phyloP scores from a whole-genome alignment of 345 rosid species.

The Leavenworthia alabamica region DNA sequence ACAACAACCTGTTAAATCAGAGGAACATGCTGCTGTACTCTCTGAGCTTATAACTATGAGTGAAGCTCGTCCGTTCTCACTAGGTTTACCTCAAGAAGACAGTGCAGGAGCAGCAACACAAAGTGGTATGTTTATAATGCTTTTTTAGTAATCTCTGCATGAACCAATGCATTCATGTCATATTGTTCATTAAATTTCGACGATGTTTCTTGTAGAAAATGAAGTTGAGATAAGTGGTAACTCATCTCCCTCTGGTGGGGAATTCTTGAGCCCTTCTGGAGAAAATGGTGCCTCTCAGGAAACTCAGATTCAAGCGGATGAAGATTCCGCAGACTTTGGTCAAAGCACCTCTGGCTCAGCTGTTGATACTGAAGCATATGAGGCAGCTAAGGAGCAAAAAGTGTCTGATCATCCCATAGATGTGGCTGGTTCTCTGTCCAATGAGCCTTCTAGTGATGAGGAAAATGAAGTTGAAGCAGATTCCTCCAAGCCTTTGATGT shows the following conservation, averaged over 20 bases:
- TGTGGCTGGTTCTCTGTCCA: constrained; percentile 28
- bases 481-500: constrained; percentile 17
- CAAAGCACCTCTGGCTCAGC: constrained; percentile 6
- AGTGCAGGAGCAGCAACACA: constrained; percentile 5
- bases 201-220: constrained; percentile 33
- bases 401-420: constrained; percentile 20
- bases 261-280: constrained; percentile 27
- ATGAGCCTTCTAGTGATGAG: constrained; percentile 32
- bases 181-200: constrained; percentile 2
- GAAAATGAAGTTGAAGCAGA: constrained; percentile 33
- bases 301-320: constrained; percentile 9
- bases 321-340: constrained; percentile 21
- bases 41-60: constrained; percentile 39
- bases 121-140: constrained; percentile 2
- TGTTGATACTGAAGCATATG: constrained; percentile 7
- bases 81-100: constrained; percentile 17
- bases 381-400: constrained; percentile 11
- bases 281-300: constrained; percentile 12
- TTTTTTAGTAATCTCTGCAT: constrained; percentile 10
- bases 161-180: not conserved
- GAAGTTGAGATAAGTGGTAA: constrained; percentile 23
- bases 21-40: constrained; percentile 25
- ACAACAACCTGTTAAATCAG: constrained; percentile 1
- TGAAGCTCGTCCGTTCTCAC: constrained; percentile 34
- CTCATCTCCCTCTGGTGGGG: constrained; percentile 28